Base-by-base conservation (phyloP, 345 rosid species). In the Aethionema arabicum region DNA sequence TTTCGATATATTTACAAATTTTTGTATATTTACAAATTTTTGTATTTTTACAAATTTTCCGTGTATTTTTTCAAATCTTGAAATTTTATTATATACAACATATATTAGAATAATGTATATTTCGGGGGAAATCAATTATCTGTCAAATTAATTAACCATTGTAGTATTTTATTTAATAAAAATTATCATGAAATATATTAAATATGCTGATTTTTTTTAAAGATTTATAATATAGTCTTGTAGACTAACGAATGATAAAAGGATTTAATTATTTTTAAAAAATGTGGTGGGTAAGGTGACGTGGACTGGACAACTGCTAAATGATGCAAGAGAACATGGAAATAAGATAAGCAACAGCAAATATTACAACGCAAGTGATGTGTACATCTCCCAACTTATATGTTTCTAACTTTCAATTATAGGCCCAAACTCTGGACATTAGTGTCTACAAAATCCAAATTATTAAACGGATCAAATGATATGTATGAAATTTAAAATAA, bases 261-360 rank as follows among this genome's bases (percentile, higher is more conserved):
- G 36, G 14, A 30, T 38, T 29, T 46, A 8, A 30, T 30, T 14
- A 10, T 6, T 37, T 37, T 37, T 16, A 8, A 37, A 29, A 11
- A 65, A 11, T 49, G 32, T 9, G 41, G 59, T 57, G 5, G 71
- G 71, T 49, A 39, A 21, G 35, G n/a, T 56, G 71, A 57, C 48
- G 47, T 49, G 43, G 64, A 66, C 71, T 40, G 43, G 64, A 57
- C 71, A 66, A 57, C 64, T 16, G 42, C 43, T 21, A 66, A 66
- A 48, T 13, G 13, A 37, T 56, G 61, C 29, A 29, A 21, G 2
- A 38, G 16, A 46, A 56, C 39, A 56, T 57, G 35, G 49, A 32
- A 37, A 29, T 29, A 56, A 37, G 16, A 27, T 56, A 66, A 38
- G 63, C 57, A 56, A 66, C 50, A 9, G 30, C 48, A 14, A 48